phyloP scores from a whole-genome alignment of 225 moss, liverwort and hornwort species.

The Pseudisothecium myosuroides region DNA sequence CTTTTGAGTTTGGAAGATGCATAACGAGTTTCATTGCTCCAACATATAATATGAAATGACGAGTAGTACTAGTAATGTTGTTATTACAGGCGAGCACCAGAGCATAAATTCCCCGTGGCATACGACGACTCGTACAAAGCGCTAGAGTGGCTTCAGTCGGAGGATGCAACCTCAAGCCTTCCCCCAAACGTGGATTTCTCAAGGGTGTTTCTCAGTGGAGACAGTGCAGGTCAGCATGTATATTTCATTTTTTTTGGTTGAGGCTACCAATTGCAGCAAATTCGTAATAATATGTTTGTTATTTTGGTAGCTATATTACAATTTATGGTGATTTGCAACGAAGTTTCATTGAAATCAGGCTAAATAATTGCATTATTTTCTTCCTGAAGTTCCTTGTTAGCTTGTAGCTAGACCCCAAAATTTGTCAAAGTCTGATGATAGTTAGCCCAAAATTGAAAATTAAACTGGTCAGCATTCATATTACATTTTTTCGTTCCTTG shows the following conservation, averaged over 20 bases:
- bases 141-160: conserved; percentile 46
- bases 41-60: not conserved
- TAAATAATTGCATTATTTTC: not conserved
- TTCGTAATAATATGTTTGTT: too few relatives aligned
- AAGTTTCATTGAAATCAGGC: not conserved
- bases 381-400: not conserved
- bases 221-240: conserved; percentile 40
- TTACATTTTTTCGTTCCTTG: not conserved
- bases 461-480: not conserved
- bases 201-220: conserved; percentile 59
- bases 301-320: not conserved
- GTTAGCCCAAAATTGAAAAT: not conserved
- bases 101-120: conserved; percentile 51
- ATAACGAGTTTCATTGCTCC: not conserved
- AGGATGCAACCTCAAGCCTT: conserved; percentile 6
- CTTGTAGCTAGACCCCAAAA: not conserved
- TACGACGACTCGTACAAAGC: conserved; percentile 69
- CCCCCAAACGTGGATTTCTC: conserved; percentile 57
- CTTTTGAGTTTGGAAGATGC: not conserved
- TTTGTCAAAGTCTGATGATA: not conserved
- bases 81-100: conserved; percentile 48
- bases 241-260: not conserved
- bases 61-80: not conserved
- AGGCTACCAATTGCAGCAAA: not conserved
- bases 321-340: too few relatives aligned